These are phyloP conservation scores for Lachnellula occidentalis DNA, from an alignment of 2,329 filamentous ascomycete species.

Conservation along the genomic window DNA sequence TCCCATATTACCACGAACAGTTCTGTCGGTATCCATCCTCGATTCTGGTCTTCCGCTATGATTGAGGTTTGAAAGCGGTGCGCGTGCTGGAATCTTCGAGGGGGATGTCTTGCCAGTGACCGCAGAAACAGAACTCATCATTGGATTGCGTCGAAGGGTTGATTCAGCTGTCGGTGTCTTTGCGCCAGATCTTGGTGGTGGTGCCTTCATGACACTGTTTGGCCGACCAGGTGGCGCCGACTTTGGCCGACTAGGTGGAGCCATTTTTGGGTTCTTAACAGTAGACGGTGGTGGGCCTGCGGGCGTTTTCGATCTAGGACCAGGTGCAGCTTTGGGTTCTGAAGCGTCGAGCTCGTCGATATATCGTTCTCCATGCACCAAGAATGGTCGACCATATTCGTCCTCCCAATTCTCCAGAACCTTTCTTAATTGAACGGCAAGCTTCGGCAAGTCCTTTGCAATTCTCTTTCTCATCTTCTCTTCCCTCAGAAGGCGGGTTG, in stretches of 20 bases:
- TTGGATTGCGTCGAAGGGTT: conserved; percentile 29
- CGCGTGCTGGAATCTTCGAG: conserved; percentile 64
- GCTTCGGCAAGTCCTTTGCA: conserved; percentile 88
- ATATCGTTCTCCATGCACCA: conserved; percentile 88
- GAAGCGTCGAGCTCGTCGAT: conserved; percentile 73
- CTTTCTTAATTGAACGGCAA: conserved; percentile 77
- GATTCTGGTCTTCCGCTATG: conserved; percentile 52
- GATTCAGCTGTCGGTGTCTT: conserved; percentile 51
- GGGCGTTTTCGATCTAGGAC: conserved; percentile 71
- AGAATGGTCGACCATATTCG: conserved; percentile 87
- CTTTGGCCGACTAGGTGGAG: conserved; percentile 26
- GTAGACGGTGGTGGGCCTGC: conserved; percentile 51
- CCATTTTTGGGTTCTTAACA: conserved; percentile 22
- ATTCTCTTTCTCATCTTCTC: conserved; percentile 99
- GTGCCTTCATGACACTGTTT: conserved; percentile 25
- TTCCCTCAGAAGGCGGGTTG: conserved; percentile 85
- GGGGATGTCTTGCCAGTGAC: conserved; percentile 44
- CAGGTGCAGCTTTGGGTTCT: conserved; percentile 52
- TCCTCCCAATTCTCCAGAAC: conserved; percentile 85
- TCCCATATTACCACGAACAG: conserved; percentile 39
- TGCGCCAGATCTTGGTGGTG: conserved; percentile 26
- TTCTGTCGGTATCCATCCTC: conserved; percentile 30
- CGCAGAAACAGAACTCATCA: conserved; percentile 16
- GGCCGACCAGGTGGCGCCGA: too few species aligned
- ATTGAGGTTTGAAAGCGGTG: conserved; percentile 63